These are phyloP conservation scores for Gelatoporia subvermispora DNA, from an alignment of 768 basidiomycete genomes.

Conservation along the genomic window DNA sequence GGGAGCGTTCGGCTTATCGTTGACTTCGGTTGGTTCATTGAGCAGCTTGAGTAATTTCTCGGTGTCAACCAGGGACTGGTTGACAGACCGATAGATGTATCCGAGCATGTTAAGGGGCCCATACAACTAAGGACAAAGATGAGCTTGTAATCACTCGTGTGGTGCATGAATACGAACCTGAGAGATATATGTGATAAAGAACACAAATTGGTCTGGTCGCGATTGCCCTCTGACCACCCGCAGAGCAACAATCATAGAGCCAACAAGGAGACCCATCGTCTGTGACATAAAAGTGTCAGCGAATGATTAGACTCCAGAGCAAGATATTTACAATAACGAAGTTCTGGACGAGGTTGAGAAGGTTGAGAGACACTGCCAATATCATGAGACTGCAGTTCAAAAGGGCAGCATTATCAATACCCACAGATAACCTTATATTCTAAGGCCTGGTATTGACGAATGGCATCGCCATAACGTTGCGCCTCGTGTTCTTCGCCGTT, in stretches of 20 bases:
- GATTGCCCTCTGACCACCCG: constrained; percentile 54
- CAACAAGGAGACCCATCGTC: constrained; percentile 77
- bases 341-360: constrained; percentile 76
- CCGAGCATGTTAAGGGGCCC: constrained; percentile 74
- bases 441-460: constrained; percentile 66
- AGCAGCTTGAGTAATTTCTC: constrained; percentile 81
- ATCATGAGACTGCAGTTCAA: constrained; percentile 2
- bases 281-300: constrained; percentile 23
- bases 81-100: constrained; percentile 71
- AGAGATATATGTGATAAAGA: constrained; percentile 78
- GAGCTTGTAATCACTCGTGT: constrained; percentile 7
- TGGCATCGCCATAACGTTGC: constrained; percentile 63
- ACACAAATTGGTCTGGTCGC: constrained; percentile 59
- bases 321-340: constrained; percentile 61
- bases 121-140: constrained; percentile 44
- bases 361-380: constrained; percentile 55
- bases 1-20: constrained; percentile 71
- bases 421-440: constrained; percentile 72
- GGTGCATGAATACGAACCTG: constrained; percentile 41
- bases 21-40: constrained; percentile 77
- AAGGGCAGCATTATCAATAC: constrained; percentile 19
- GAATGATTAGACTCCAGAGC: neutral
- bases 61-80: constrained; percentile 75
- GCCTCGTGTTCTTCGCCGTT: constrained; percentile 81
- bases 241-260: constrained; percentile 72